Evolutionary conservation across 139 green algal genomes (phyloP).

Genomic region (Pleodorina starrii): DNA sequence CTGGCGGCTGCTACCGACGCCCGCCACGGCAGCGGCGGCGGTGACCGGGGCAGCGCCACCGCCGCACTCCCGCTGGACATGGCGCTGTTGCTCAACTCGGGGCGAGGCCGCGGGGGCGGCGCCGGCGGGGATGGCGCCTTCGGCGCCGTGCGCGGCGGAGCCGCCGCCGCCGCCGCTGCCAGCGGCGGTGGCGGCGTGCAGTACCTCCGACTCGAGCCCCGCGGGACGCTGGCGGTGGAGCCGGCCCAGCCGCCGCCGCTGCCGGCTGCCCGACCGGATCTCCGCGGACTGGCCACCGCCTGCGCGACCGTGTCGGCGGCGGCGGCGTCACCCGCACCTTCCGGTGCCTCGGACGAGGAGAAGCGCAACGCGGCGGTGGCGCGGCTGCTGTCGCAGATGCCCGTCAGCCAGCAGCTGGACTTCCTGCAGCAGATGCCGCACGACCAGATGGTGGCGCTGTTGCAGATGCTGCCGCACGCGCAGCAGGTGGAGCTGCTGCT

Average conservation of each 20-base stretch:
- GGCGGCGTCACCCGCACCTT: not conserved
- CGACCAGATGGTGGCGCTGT: constrained; percentile 24
- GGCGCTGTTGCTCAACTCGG: not conserved
- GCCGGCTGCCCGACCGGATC: not conserved
- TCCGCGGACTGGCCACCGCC: not conserved
- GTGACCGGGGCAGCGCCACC: too few relatives aligned
- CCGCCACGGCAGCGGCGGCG: not conserved
- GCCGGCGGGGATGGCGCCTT: not conserved
- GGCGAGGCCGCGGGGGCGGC: not conserved
- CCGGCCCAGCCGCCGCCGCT: not conserved
- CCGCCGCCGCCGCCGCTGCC: too few relatives aligned
- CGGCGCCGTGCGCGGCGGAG: not conserved
- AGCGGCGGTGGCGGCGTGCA: not conserved
- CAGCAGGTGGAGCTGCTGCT: constrained; percentile 38
- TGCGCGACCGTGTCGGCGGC: too few relatives aligned
- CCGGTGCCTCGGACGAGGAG: not conserved
- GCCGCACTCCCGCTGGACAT: not conserved
- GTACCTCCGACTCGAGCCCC: not conserved
- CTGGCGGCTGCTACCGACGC: not conserved
- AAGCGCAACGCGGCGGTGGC: not conserved
- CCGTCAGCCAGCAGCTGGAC: constrained; percentile 15
- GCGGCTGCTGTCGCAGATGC: constrained; percentile 20
- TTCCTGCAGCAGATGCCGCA: constrained; percentile 32
- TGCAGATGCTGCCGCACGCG: constrained; percentile 18
- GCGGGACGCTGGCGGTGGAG: not conserved